Conservation (phyloP, 2,329 filamentous ascomycete genomes). For the Onygena corvina region DNA sequence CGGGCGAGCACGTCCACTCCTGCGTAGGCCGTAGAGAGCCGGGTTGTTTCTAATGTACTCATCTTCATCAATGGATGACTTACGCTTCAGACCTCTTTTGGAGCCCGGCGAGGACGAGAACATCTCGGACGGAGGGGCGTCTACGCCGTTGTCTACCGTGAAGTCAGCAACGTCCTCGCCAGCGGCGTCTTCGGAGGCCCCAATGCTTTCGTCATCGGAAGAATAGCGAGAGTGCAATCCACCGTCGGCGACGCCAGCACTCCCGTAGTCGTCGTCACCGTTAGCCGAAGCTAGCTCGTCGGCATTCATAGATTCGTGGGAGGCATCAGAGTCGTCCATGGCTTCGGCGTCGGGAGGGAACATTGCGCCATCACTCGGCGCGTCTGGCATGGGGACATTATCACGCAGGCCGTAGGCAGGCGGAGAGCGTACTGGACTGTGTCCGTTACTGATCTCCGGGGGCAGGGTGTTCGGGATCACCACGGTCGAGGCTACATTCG, state of each 20-base stretch:
- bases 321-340: conserved; percentile 7
- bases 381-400: conserved; percentile 8
- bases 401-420: conserved; percentile 6
- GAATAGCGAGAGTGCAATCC: conserved; percentile 35
- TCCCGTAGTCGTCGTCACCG: conserved; percentile 2
- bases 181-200: conserved; percentile 43
- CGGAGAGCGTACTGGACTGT: conserved; percentile 12
- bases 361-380: neutral
- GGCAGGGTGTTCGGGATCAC: conserved; percentile 34
- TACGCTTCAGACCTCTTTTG: conserved; percentile 58
- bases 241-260: conserved; percentile 5
- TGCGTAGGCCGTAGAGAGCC: conserved; percentile 82
- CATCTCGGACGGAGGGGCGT: conserved; percentile 6
- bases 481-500: conserved; percentile 34
- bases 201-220: conserved; percentile 36
- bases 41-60: conserved; percentile 84
- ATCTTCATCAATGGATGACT: conserved; percentile 59
- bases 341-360: neutral
- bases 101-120: conserved; percentile 43
- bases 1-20: conserved; percentile 62
- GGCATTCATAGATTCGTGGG: conserved; percentile 4
- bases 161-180: conserved; percentile 54
- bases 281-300: conserved; percentile 16
- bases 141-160: conserved; percentile 47
- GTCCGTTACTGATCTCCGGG: conserved; percentile 25